Conservation (phyloP, 2,329 filamentous ascomycete genomes). For the Rutstroemia sp. region DNA sequence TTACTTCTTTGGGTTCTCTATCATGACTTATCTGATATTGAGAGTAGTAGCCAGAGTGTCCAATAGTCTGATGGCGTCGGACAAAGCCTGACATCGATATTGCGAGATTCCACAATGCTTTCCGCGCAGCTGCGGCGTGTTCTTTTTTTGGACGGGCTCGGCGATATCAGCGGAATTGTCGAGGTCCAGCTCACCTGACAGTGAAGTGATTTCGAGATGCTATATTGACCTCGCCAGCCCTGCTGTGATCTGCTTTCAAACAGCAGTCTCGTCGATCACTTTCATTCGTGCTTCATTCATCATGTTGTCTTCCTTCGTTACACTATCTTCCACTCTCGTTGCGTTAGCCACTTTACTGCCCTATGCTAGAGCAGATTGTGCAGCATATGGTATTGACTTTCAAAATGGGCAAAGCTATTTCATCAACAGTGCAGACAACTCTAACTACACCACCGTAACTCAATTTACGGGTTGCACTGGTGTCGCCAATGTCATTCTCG, state of each 20-base stretch:
- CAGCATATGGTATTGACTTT: conserved; percentile 7
- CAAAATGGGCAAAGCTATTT: conserved; percentile 7
- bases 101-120: neutral
- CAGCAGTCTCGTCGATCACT: neutral
- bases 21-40: neutral
- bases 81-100: neutral
- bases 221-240: conserved; percentile 1
- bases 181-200: neutral
- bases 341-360: neutral
- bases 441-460: conserved; percentile 6
- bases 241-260: neutral
- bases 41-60: neutral
- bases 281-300: conserved; percentile 1
- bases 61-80: neutral
- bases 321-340: conserved; percentile 1
- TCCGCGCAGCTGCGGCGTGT: neutral
- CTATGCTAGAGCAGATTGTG: conserved; percentile 5
- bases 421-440: conserved; percentile 3
- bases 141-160: conserved; percentile 8
- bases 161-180: neutral
- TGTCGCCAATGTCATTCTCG: conserved; percentile 4
- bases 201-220: neutral
- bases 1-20: neutral
- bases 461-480: conserved; percentile 4
- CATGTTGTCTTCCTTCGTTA: conserved; percentile 4